Evolutionary conservation across 805 yeast genomes (phyloP), one percentile per base, ranked within the genome.

Genomic region (Saturnispora gosingensis): DNA sequence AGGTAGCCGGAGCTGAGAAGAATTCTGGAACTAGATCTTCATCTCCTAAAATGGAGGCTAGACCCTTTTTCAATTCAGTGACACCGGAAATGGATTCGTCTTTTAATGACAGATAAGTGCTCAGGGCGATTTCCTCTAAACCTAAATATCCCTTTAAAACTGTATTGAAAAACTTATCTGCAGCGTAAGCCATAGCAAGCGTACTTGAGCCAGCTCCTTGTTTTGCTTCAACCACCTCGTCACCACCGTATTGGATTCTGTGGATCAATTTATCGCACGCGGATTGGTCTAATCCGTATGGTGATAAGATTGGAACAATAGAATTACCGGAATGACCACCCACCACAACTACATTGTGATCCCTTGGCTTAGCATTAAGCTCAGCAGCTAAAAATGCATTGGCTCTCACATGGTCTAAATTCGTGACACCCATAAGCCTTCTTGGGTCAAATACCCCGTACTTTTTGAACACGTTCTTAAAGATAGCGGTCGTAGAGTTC

Each of bases 321-420:
- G 97, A 89, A 65, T 85, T 91, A 58, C 97, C 97, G 32, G 96
- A 87, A 75, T 89, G 97, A 49, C 97, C 97, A 56, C 97, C 97
- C 59, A 89, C 74, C 50, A 90, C 96, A 20, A 88, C 82, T 51
- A 88, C 73, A 59, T 75, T 76, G 57, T 72, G 75, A 58, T 76
- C 72, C 48, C 86, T 75, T 56, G 80, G 74, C 56, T 72, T 70
- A 22, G 59, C 28, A 51, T 63, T 65, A 46, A 80, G 68, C 59
- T 80, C 81, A 36, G 25, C 24, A 44, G 88, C 76, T 24, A 53
- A 25, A 68, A 88, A 88, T 44, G 88, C 82, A 67, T 88, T 84
- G 51, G 97, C 89, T 63, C 97, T 80, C 53, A 89, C 93, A 49
- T 83, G 74, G 70, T 89, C 97, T 59, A 89, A 75, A 45, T 88